Conservation (phyloP, 192 early-diverging fungal species). For the Linnemannia elongata region DNA sequence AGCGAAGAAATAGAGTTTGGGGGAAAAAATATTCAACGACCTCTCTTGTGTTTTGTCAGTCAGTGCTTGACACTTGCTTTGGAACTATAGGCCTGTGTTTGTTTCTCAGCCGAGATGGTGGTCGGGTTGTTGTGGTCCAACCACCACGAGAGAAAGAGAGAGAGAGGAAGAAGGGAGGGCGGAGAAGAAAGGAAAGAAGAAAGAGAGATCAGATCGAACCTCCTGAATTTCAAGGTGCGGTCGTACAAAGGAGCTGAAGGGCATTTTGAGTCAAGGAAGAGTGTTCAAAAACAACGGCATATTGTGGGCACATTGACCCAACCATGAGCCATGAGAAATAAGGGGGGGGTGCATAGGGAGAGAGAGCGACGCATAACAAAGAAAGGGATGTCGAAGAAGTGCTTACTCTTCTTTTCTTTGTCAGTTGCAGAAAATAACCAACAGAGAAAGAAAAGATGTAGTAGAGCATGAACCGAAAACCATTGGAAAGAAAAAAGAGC, state of each 20-base stretch:
- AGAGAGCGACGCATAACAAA: not conserved
- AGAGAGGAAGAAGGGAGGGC: not conserved
- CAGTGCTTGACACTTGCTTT: not conserved
- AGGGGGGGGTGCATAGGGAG: too few relatives aligned
- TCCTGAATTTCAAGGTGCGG: constrained; percentile 2
- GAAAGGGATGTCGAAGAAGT: not conserved
- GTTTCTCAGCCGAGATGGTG: not conserved
- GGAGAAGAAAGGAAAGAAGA: not conserved
- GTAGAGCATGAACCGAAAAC: not conserved
- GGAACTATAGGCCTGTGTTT: not conserved
- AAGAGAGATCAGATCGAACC: constrained; percentile 1
- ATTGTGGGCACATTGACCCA: too few relatives aligned
- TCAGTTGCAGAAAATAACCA: not conserved
- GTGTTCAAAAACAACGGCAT: not conserved
- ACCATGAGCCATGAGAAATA: not conserved
- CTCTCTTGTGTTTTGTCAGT: not conserved
- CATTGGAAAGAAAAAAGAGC: not conserved
- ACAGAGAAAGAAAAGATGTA: not conserved
- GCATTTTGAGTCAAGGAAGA: not conserved
- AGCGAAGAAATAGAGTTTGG: not conserved
- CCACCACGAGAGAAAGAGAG: not conserved
- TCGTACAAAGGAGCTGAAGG: constrained; percentile 1
- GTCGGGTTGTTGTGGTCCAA: not conserved
- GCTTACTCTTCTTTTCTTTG: not conserved
- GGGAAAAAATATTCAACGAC: not conserved